Conservation (phyloP, 306 rosid genomes). For the Begonia peltatifolia region DNA sequence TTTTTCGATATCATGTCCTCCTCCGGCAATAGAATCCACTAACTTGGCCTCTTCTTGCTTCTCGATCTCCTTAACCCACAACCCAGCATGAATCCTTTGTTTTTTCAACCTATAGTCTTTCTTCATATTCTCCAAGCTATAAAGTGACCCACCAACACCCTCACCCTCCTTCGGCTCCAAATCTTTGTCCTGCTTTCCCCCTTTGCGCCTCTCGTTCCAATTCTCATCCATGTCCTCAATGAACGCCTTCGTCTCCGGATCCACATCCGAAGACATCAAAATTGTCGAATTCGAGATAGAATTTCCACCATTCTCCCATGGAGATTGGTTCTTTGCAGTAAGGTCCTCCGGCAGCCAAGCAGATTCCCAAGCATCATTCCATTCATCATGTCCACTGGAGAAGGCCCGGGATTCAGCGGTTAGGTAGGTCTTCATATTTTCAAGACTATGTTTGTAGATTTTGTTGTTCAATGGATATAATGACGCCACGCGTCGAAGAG, state of each 20-base stretch:
- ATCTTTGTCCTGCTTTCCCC: slow-evolving; percentile 24
- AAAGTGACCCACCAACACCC: slow-evolving; percentile 26
- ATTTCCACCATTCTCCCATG: slow-evolving; percentile 76
- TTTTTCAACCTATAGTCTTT: slow-evolving; percentile 81
- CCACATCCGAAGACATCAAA: slow-evolving; percentile 29
- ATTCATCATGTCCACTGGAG: slow-evolving; percentile 36
- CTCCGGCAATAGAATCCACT: slow-evolving; percentile 24
- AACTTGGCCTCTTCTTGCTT: slow-evolving; percentile 77
- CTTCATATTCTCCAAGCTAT: slow-evolving; percentile 67
- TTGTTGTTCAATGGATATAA: slow-evolving; percentile 9
- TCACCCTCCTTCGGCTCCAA: slow-evolving; percentile 10
- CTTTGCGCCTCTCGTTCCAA: slow-evolving; percentile 57
- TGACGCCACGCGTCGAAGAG: slow-evolving; percentile 22
- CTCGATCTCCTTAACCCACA: slow-evolving; percentile 93
- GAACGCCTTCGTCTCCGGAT: slow-evolving; percentile 68
- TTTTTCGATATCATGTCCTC: slow-evolving; percentile 64
- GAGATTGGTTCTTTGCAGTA: slow-evolving; percentile 36
- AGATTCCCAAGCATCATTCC: slow-evolving; percentile 92
- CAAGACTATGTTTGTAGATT: slow-evolving; percentile 6
- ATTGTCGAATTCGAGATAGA: slow-evolving; percentile 22
- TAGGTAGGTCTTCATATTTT: slow-evolving; percentile 4
- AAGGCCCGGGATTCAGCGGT: slow-evolving; percentile 7
- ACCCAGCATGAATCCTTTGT: slow-evolving; percentile 73
- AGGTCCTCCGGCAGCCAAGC: slow-evolving; percentile 91
- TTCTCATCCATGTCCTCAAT: slow-evolving; percentile 86